Conservation (phyloP, 2,329 filamentous ascomycete species). For the Fusarium avenaceum region DNA sequence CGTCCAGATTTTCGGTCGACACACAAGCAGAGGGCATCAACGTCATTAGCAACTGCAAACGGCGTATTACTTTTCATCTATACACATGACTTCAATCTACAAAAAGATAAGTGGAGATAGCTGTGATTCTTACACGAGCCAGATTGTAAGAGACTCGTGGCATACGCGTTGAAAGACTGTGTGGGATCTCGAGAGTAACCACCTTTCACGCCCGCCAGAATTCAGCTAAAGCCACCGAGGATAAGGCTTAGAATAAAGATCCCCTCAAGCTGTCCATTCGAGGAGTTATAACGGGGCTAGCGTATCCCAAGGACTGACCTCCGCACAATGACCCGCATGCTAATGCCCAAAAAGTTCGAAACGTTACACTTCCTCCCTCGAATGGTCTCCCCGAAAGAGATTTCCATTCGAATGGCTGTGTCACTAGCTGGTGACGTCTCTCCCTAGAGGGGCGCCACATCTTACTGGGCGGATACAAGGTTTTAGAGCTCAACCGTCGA, state of each 20-base stretch:
- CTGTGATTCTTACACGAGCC: not conserved
- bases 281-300: not conserved
- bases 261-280: not conserved
- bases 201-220: not conserved
- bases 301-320: not conserved
- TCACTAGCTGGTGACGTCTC: not conserved
- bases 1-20: no score
- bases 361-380: conserved; percentile 16
- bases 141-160: not conserved
- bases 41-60: not conserved
- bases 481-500: not conserved
- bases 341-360: not conserved
- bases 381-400: not conserved
- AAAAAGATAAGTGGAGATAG: not conserved
- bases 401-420: conserved; percentile 6
- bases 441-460: conserved; percentile 11
- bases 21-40: not conserved
- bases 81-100: no score
- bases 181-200: not conserved
- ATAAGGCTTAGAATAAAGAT: no score
- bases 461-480: conserved; percentile 11
- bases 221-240: not conserved
- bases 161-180: not conserved
- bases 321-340: not conserved
- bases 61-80: no score